Evolutionary conservation across 495 filamentous ascomycete species (phyloP).

Genomic region (Trichocladium antarcticum): DNA sequence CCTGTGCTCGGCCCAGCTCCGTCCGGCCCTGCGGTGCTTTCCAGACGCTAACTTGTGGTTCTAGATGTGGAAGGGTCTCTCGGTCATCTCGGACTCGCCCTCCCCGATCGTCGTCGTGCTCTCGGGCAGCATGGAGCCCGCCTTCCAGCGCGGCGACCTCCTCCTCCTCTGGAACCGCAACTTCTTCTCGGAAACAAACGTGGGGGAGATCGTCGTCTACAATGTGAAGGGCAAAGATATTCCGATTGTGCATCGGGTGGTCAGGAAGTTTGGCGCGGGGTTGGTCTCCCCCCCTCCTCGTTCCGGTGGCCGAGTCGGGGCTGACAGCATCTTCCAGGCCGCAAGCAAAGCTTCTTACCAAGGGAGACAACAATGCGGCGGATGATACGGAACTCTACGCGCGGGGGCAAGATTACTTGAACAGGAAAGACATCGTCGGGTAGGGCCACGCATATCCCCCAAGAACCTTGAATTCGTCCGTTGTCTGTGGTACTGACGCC

Average conservation of each 20-base stretch:
- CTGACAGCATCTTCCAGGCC: slow-evolving; percentile 22
- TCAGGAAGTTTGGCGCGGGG: slow-evolving; percentile 57
- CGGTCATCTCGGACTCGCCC: slow-evolving; percentile 71
- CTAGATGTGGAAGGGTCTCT: slow-evolving; percentile 86
- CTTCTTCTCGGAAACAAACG: slow-evolving; percentile 49
- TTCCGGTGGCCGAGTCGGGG: not conserved
- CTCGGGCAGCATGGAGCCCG: slow-evolving; percentile 92
- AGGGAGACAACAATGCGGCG: slow-evolving; percentile 91
- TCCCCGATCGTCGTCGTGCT: slow-evolving; percentile 94
- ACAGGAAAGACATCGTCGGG: slow-evolving; percentile 83
- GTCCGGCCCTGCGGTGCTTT: not conserved
- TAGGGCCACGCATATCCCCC: not conserved
- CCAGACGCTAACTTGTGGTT: not conserved
- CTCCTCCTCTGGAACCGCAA: slow-evolving; percentile 92
- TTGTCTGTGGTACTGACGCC: slow-evolving; percentile 1
- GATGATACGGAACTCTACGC: slow-evolving; percentile 91
- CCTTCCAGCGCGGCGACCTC: slow-evolving; percentile 90
- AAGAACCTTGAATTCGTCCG: not conserved
- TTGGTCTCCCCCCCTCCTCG: slow-evolving; percentile 24
- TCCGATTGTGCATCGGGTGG: slow-evolving; percentile 83
- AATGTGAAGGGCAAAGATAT: slow-evolving; percentile 87
- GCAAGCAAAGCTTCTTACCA: slow-evolving; percentile 65
- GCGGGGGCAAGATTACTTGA: slow-evolving; percentile 69
- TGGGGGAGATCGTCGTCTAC: slow-evolving; percentile 91
- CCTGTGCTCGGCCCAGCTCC: not conserved